Evolutionary conservation across 2,329 filamentous ascomycete species (phyloP), one percentile per base, ranked within the genome.

Genomic region (Trichophyton mentagrophytes): DNA sequence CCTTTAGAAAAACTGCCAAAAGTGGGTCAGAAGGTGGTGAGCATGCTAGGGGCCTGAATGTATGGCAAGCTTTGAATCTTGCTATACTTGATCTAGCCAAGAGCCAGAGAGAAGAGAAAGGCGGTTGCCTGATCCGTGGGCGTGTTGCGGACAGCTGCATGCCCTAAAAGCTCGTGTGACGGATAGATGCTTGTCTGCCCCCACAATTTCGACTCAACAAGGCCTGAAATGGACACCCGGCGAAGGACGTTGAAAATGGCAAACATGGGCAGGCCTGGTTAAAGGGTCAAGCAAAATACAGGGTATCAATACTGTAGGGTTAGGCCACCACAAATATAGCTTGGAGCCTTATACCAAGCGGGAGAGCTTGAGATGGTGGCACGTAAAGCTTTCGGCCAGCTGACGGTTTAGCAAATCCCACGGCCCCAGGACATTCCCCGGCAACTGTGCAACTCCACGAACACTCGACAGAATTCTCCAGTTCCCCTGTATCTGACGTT

Each of bases 121-220:
- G 22, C 51, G 25, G 27, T 55, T 33, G 25, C 27, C 30, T 55
- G 51, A 55, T 33, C 30, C 51, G 15, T 36, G 51, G 25, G 51
- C 51, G 51, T 36, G 51, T 55, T 9, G 30, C 33, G 51, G 51
- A 8, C 36, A 20, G 27, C 3, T 17, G 51, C 51, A 55, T 55
- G 17, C 3, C 25, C 33, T 36, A n/a, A 47, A 33, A 49, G 57
- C 57, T 59, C 30, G 57, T 59, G 57, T 59, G 11, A 59, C 57
- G 42, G 57, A 25, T 36, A 47, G n/a, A 17, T 47, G 15, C 40
- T 17, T 59, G 9, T 49, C 57, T 27, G 36, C 22, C 56, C 40
- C 56, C 56, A 46, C 40, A 42, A 38, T 42, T 58, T 59, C 57
- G 25, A 58, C 57, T 30, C 33, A 42, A 46, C 22, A 17, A 42